Evolutionary conservation across 192 early-diverging fungal genomes (phyloP), one percentile per base, ranked within the genome.

Genomic region (Coemansia sp.): DNA sequence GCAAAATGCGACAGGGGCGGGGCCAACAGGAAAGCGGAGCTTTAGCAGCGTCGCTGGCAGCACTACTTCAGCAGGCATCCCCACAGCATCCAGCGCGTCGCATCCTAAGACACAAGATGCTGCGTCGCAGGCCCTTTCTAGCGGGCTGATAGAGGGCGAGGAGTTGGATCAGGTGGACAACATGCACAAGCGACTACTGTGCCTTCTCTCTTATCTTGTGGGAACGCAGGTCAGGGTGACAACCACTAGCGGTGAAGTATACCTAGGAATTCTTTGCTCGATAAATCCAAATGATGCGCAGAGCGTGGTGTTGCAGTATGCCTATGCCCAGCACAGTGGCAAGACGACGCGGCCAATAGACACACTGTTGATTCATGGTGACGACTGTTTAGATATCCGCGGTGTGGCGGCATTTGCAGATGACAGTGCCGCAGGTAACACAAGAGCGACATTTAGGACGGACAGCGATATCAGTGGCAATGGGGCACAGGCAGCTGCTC

Each of bases 391-490:
- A 51, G 51, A 52, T 21, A 76, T 82, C 58, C 64, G 61, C 27
- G 70, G 79, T 51, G 51, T 61, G 9, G 74, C 64, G 56, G 24
- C 64, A 5, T 76, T 76, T 32, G 31, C 46, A 14, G 74, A 76
- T 19, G 57, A 54, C 36, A 24, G 53, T 7, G 30, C 11, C 33
- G 30, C 31, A 5, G 78, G 59, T 0, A 32, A 54, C 30, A 36
- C 62, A 24, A 61, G 72, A 19, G 46, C 52, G 5, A 70, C 64
- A 17, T 95, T 98, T 78, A 88, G 91, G 59, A 96, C 94, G 0
- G 97, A 99, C 70, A 86, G 92, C 0, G 92, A 93, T 55, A 99
- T 99, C 63, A 91, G 87, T 70, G 84, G 89, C 22, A 73, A 79
- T 4, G 73, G 74, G 51, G 82, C 83, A 29, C 85, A 88, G 9